Evolutionary conservation across 2,329 filamentous ascomycete species (phyloP), one percentile per base, ranked within the genome.

Genomic region (Boeremia lycopersici): DNA sequence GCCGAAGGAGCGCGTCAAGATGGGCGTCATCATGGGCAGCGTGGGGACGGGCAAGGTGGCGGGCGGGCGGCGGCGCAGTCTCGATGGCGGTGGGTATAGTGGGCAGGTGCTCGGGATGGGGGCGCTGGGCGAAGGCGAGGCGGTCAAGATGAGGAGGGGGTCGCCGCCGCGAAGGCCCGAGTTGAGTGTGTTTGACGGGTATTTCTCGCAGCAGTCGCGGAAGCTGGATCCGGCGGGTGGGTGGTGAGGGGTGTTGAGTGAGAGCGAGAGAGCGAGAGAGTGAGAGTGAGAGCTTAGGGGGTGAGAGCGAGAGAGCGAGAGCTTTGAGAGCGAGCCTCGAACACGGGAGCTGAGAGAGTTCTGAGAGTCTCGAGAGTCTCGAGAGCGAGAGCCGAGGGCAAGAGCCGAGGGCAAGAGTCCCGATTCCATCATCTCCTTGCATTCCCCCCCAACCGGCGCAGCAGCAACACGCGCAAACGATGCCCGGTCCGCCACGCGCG

Each of bases 1-100:
- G n/a, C 67, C 72, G 1, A 70, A 68, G 19, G 69, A 73, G 31
- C 59, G 74, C 1, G 65, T 72, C 41, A 75, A 74, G 60, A 75
- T 75, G 61, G 57, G 61, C 15, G 48, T 64, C 13, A 61, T 70
- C 19, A 60, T 76, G 25, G 63, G 65, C 10, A 67, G 64, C 25
- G 48, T 70, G 12, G 69, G 67, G 9, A 68, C 67, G 4, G 72
- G 67, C 2, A 72, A 67, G 52, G 62, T 60, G 2, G 57, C 56
- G 1, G 70, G 69, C 1, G 61, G 59, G n/a, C 50, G 70, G 33
- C 61, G 74, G 40, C 59, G 73, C 36, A 76, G 74, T 54, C 53
- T 76, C 12, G 74, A 76, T 40, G 67, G 65, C 7, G 69, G 70
- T 13, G 68, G 70, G 2, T 71, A 64, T 52, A 72, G 69, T 28